Evolutionary conservation across 2,329 filamentous ascomycete species (phyloP).

Genomic region (Stachybotrys elegans): DNA sequence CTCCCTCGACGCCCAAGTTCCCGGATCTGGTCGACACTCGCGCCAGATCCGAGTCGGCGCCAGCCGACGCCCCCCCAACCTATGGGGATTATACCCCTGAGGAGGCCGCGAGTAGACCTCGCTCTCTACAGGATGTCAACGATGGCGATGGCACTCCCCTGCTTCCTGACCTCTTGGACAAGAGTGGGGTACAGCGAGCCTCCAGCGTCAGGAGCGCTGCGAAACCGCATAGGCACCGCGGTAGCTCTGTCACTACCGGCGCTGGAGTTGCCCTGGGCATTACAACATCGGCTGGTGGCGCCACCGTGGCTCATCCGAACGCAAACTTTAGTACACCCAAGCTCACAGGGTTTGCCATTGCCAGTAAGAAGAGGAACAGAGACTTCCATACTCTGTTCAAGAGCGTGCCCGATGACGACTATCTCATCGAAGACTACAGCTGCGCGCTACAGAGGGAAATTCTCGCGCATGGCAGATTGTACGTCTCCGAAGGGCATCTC

Average conservation of each 20-base stretch:
- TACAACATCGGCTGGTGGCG: constrained; percentile 64
- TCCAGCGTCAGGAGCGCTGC: constrained; percentile 63
- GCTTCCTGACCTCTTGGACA: constrained; percentile 57
- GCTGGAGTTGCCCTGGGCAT: constrained; percentile 57
- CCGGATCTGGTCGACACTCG: constrained; percentile 43
- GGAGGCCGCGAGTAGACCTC: constrained; percentile 34
- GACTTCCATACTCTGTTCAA: constrained; percentile 94
- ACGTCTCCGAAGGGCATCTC: constrained; percentile 94
- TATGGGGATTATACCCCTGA: constrained; percentile 24
- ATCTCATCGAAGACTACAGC: constrained; percentile 97
- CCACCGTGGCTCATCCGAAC: constrained; percentile 61
- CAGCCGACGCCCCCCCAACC: constrained; percentile 36
- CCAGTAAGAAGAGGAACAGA: constrained; percentile 90
- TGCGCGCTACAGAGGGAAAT: constrained; percentile 95
- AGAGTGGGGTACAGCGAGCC: constrained; percentile 54
- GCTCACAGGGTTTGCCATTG: constrained; percentile 90
- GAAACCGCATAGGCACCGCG: constrained; percentile 65
- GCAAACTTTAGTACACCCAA: constrained; percentile 60
- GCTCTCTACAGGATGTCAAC: constrained; percentile 46
- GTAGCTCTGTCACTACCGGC: constrained; percentile 69
- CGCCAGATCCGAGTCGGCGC: constrained; percentile 53
- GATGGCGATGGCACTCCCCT: constrained; percentile 60
- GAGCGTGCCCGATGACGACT: constrained; percentile 96
- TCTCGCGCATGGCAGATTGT: constrained; percentile 84
- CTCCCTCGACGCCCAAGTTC: constrained; percentile 52